Base-by-base conservation (phyloP, 2,329 filamentous ascomycete species). In the Pezicula neosporulosa region DNA sequence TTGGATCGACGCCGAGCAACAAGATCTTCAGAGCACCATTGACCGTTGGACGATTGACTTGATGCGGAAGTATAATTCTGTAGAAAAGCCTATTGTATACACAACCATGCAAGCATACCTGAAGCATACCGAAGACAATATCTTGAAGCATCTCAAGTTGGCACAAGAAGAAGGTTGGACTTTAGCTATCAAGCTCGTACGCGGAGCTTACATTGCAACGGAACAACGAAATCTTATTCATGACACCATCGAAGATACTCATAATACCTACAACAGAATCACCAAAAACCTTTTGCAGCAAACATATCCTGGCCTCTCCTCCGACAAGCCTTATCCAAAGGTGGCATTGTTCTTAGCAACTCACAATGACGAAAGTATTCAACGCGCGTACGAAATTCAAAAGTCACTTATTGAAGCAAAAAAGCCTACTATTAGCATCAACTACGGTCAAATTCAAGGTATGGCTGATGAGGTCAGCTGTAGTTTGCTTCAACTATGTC, bases 381-480 rank as follows among this genome's bases (percentile, higher is more conserved):
- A 74, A 30, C 72, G 69, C 33, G 81, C 78, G 15, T 76, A 77
- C 13, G 72, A 70, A 19, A 71, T 83, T 27, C 72, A 78, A 35
- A 55, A 49, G n/a, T 30, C 44, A 3, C 55, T 75, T 74, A 63
- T 70, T 63, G 65, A 66, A 55, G 62, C 69, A 2, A 66, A 68
- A n/a, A 64, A 67, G 43, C 62, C 65, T 24, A 67, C 67, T 7
- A 67, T 67, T 2, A 71, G 76, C 46, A 66, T 77, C 4, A 72
- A 72, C 3, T 90, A 88, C 67, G 87, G 87, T 7, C 91, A 96
- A 72, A 80, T 96, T 1, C 87, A 92, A 73, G 91, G 91, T 47
- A 97, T 97, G 92, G 92, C 92, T 1, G 92, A 96, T 61, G 91
- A 96, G 66, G 83, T 96, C 50, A 90, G 86, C 67, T 84, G 80